Evolutionary conservation across 202 grass and related monocot species (phyloP).

Genomic region (Musa balbisiana): DNA sequence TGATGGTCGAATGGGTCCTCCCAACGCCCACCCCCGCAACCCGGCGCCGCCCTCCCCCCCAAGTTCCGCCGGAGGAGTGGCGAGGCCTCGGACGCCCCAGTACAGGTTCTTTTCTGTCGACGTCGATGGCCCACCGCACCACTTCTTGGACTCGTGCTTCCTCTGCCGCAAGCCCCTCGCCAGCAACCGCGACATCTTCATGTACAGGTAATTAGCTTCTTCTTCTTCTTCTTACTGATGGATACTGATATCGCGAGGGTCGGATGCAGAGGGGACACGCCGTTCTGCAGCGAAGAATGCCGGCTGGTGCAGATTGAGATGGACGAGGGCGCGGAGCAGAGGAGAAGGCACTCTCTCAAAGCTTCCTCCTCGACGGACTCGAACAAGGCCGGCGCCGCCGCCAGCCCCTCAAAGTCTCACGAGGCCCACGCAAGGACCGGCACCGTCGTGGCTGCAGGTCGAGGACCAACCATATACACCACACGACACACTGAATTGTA

Average conservation of each 20-base stretch:
- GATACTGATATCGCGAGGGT: not conserved
- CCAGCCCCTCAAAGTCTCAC: not conserved
- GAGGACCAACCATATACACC: too few relatives aligned
- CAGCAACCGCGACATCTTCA: not conserved
- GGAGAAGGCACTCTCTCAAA: not conserved
- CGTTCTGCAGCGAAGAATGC: not conserved
- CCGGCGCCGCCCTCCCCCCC: too few relatives aligned
- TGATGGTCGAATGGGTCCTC: too few relatives aligned
- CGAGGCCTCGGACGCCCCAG: too few relatives aligned
- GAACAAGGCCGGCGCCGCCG: not conserved
- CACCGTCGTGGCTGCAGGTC: too few relatives aligned
- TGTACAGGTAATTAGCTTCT: not conserved
- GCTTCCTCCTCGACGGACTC: not conserved
- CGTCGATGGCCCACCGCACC: not conserved
- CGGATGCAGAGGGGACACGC: not conserved
- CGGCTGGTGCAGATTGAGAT: not conserved
- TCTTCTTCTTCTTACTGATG: not conserved
- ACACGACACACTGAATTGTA: too few relatives aligned
- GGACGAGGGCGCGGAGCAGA: not conserved
- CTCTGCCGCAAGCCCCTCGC: conserved; percentile 42
- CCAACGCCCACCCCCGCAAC: too few relatives aligned
- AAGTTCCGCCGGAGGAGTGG: too few relatives aligned
- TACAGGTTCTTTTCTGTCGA: not conserved
- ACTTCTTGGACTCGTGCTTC: conserved; percentile 45
- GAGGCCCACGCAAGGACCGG: not conserved